Conservation (phyloP, 495 filamentous ascomycete species). For the Penicillium verhagenii region DNA sequence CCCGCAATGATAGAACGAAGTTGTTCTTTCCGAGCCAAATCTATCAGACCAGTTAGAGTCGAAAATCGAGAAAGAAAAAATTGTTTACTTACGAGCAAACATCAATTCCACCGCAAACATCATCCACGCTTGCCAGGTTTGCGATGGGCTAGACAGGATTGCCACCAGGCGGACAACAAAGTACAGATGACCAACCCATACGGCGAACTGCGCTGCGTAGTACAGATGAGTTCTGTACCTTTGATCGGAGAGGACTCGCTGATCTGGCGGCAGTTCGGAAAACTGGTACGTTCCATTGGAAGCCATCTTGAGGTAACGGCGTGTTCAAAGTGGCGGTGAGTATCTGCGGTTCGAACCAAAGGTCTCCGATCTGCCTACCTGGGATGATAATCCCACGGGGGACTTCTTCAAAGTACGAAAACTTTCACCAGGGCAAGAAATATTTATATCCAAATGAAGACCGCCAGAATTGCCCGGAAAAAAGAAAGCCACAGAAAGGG, state of each 20-base stretch:
- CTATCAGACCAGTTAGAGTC: conserved; percentile 10
- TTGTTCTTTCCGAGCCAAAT: conserved; percentile 29
- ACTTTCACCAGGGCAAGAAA: background rate
- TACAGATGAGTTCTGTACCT: conserved; percentile 24
- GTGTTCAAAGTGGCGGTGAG: background rate
- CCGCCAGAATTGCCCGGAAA: background rate
- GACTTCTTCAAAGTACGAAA: background rate
- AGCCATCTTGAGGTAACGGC: background rate
- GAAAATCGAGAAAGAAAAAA: no score
- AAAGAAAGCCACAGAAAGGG: conserved; percentile 5
- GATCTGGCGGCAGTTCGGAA: conserved; percentile 25
- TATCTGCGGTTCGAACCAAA: background rate
- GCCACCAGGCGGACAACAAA: conserved; percentile 20
- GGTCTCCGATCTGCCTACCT: background rate
- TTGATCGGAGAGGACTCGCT: conserved; percentile 12
- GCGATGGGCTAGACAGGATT: conserved; percentile 3
- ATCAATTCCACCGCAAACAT: conserved; percentile 30
- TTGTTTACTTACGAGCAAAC: conserved; percentile 26
- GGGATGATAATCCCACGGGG: background rate
- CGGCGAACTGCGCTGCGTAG: conserved; percentile 20
- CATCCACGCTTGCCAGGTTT: conserved; percentile 32
- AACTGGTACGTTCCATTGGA: conserved; percentile 13
- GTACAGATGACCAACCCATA: conserved; percentile 26
- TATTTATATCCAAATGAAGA: background rate
- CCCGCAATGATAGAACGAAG: conserved; percentile 21